Conservation (phyloP, 495 filamentous ascomycete genomes). For the Podospora tetraspora region DNA sequence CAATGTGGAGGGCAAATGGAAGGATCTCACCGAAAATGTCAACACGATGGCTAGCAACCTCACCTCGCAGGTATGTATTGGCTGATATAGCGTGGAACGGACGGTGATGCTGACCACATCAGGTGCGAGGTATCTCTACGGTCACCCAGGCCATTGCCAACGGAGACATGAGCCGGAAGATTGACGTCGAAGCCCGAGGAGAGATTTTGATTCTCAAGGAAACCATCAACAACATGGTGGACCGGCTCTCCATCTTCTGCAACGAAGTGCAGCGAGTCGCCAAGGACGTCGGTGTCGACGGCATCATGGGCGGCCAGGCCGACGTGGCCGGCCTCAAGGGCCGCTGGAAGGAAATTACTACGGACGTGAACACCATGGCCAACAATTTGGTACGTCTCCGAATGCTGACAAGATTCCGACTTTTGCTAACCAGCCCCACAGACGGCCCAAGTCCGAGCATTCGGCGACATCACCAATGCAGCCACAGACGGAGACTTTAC, state of each 20-base stretch:
- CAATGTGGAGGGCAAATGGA: constrained; percentile 99
- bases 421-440: constrained; percentile 21
- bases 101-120: constrained; percentile 13
- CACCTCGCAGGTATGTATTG: constrained; percentile 60
- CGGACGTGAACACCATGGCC: constrained; percentile 97
- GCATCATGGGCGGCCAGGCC: constrained; percentile 98
- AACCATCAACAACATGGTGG: constrained; percentile 99
- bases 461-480: constrained; percentile 95
- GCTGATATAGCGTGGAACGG: not conserved
- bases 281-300: constrained; percentile 94
- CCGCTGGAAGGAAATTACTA: constrained; percentile 97
- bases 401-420: not conserved
- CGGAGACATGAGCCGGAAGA: constrained; percentile 90
- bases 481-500: constrained; percentile 97
- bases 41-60: constrained; percentile 95
- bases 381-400: constrained; percentile 63
- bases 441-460: constrained; percentile 96
- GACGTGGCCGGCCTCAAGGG: constrained; percentile 91
- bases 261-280: constrained; percentile 94
- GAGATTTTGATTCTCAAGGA: constrained; percentile 92
- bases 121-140: constrained; percentile 89
- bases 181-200: constrained; percentile 91
- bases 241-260: constrained; percentile 92
- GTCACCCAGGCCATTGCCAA: constrained; percentile 96
- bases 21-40: constrained; percentile 94